Evolutionary conservation across 75 land plant genomes (phyloP), one percentile per base, ranked within the genome.

Genomic region (Cunninghamia lanceolata): DNA sequence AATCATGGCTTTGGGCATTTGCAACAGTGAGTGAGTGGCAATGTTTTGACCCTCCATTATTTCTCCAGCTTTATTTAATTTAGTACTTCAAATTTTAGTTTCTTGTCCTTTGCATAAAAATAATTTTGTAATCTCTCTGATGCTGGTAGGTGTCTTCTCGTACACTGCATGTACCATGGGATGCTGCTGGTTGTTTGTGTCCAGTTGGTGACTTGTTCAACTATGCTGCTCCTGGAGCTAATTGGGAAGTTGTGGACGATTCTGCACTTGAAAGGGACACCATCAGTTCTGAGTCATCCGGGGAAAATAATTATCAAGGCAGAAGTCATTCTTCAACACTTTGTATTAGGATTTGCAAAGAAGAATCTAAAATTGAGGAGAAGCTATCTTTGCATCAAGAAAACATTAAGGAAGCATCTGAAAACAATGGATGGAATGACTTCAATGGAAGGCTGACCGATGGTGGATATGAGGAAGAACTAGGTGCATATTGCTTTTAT

Each of bases 181-280:
- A 96, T 90, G 90, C 90, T 79, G 99, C 99, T 88, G 99, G 99
- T 30, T 94, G 96, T 74, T 86, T 98, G 30, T 98, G 99, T 87
- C 99, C 99, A 50, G 89, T 98, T 53, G 99, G 99, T 40, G 99
- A 98, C 85, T 88, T 96, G 38, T 96, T 95, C 88, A 98, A 98
- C 81, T 98, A 98, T 89, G 95, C 93, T 77, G 91, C 95, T 43
- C 95, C 98, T 30, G 95, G 92, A 43, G 89, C 81, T 40, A 10
- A 35, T 36, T 83, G 11, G 28, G 46, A 83, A 47, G 14, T 36
- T 36, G 45, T 28, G 10, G 87, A 86, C 40, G 66, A 52, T 80
- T 9, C 32, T 82, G 43, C 32, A 10, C 68, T 53, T 46, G 66
- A 82, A 38, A 35, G 30, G 8, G 84, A 82, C 5, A 21, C 38